Base-by-base conservation (phyloP, 2,329 filamentous ascomycete species). In the Cladorrhinum sp. region DNA sequence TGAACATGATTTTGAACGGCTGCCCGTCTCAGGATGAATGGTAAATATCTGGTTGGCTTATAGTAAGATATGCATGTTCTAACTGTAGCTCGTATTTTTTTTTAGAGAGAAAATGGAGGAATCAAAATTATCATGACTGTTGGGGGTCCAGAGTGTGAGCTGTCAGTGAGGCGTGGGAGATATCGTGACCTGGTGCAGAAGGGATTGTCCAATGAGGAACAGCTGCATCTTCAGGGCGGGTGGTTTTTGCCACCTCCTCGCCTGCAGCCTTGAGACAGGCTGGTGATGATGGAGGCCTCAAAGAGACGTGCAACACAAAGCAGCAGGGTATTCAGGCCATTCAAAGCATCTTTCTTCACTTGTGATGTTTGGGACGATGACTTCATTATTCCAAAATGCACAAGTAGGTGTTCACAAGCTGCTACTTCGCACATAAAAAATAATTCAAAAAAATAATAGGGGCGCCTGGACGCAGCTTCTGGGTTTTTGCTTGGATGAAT, bases 231-330 rank as follows among this genome's bases (percentile, higher is more conserved):
- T 55, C 33, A 55, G 52, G 52, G 52, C 52, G 52, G 16, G 26
- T 20, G 18, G n/a, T 14, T 55, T 55, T 55, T 26, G 53, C 53
- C 53, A 55, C 53, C 24, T 23, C n/a, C 33, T 55, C 21, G 30
- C 16, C 18, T 55, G 53, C 42, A 46, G 42, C 42, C 42, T 46
- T 46, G n/a, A 16, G 8, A 36, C 33, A 9, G 33, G 7, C 4
- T 36, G 14, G 26, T 28, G 33, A 9, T 46, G 16, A 46, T 12
- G 42, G 18, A 46, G 42, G 42, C 18, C 42, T 46, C 42, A 46
- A 4, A 18, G 2, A 46, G 16, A 18, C n/a, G 18, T 8, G 16
- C 18, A 16, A 21, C 3, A 16, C 2, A 8, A 18, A 14, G 4
- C 6, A 16, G 4, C 10, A 4, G 12, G 4, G 10, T 42, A n/a